phyloP scores from a whole-genome alignment of 2,329 filamentous ascomycete species.

The Proliferodiscus dingleyae region DNA sequence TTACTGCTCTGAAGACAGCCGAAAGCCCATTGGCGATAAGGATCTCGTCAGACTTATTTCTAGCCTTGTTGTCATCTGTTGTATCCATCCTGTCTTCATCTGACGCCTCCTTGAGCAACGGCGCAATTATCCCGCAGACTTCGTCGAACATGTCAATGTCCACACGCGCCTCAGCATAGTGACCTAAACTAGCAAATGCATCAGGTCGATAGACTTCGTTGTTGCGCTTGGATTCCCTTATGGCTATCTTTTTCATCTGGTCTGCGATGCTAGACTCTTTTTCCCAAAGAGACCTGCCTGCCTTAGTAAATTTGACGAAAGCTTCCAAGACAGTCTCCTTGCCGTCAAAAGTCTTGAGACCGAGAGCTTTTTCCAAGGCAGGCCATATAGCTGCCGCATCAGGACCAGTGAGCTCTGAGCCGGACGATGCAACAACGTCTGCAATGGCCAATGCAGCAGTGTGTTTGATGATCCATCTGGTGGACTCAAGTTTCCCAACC shows the following conservation, averaged over 20 bases:
- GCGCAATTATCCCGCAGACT: constrained; percentile 58
- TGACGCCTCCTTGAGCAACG: constrained; percentile 54
- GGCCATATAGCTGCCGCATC: constrained; percentile 72
- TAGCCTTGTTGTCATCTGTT: constrained; percentile 24
- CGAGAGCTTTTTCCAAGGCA: constrained; percentile 72
- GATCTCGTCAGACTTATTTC: constrained; percentile 22
- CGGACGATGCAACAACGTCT: constrained; percentile 64
- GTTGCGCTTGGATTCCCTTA: constrained; percentile 87
- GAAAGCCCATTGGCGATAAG: constrained; percentile 29
- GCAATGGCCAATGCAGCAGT: constrained; percentile 78
- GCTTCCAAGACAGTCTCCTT: constrained; percentile 82
- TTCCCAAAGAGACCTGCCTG: constrained; percentile 54
- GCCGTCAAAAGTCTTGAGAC: constrained; percentile 86
- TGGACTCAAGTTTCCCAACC: constrained; percentile 64
- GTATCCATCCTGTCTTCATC: constrained; percentile 63
- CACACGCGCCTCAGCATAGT: constrained; percentile 61
- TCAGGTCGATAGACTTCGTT: constrained; percentile 79
- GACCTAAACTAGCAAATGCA: constrained; percentile 67
- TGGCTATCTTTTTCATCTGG: constrained; percentile 71
- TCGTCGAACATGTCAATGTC: constrained; percentile 68
- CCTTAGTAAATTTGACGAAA: constrained; percentile 72
- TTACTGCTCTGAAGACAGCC: constrained; percentile 30
- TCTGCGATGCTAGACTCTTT: constrained; percentile 48
- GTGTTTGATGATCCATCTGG: constrained; percentile 88
- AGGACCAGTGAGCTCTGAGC: constrained; percentile 53